Conservation (phyloP, 2,329 filamentous ascomycete species). For the Colletotrichum sp. region DNA sequence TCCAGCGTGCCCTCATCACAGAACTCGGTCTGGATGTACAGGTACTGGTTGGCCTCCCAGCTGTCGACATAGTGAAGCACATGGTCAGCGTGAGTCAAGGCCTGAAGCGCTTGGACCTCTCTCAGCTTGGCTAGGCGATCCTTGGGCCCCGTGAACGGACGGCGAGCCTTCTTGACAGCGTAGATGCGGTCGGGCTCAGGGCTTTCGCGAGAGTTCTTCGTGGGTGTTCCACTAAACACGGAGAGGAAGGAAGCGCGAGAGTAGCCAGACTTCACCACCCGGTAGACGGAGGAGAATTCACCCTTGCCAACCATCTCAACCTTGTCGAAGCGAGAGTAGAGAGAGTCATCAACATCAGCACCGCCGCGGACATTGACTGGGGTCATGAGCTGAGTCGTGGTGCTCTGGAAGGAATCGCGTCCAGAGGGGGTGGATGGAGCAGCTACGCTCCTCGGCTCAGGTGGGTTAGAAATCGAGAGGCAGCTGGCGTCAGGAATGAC, state of each 20-base stretch:
- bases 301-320: conserved; percentile 84
- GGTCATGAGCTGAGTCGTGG: conserved; percentile 63
- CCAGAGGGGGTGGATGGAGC: conserved; percentile 77
- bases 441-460: conserved; percentile 35
- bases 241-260: conserved; percentile 25
- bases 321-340: conserved; percentile 79
- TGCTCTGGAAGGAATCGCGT: conserved; percentile 54
- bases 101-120: conserved; percentile 80
- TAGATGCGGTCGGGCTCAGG: conserved; percentile 69
- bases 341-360: conserved; percentile 73
- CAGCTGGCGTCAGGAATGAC: conserved; percentile 81
- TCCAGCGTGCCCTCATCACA: conserved; percentile 94
- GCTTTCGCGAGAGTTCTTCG: conserved; percentile 52
- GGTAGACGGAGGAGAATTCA: conserved; percentile 93
- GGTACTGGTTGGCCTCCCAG: conserved; percentile 84
- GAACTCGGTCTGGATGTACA: conserved; percentile 98
- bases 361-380: conserved; percentile 72
- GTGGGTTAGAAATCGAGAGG: conserved; percentile 77
- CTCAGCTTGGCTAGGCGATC: conserved; percentile 85
- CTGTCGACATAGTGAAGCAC: conserved; percentile 82
- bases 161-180: conserved; percentile 92
- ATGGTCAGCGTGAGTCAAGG: conserved; percentile 82
- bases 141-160: conserved; percentile 76
- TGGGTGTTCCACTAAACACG: conserved; percentile 51
- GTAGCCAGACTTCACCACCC: conserved; percentile 61